Percentiles rank a stretch among this genome's conserved stretches.
These are phyloP conservation scores for Grigorovia yakushimaensis DNA, from an alignment of 805 yeast genomes.

Conservation along the genomic window DNA sequence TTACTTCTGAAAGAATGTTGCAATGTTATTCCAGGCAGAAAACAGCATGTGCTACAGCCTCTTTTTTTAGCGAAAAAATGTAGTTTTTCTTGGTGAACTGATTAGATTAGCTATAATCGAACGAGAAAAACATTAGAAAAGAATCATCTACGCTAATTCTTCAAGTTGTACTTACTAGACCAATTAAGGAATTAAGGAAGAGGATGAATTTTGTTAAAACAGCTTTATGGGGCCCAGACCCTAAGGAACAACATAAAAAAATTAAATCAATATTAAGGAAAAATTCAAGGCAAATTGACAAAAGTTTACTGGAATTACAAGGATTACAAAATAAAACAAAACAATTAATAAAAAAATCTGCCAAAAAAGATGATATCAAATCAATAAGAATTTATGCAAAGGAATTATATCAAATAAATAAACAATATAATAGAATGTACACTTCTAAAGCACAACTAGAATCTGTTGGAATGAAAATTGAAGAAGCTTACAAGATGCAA, in stretches of 20 bases:
- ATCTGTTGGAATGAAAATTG: slow-evolving; percentile 78
- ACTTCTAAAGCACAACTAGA: slow-evolving; percentile 79
- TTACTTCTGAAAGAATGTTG: background rate
- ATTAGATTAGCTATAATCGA: too few relatives aligned
- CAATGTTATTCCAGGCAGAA: background rate
- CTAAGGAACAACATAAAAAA: slow-evolving; percentile 72
- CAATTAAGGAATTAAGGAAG: too few relatives aligned
- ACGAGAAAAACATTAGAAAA: too few relatives aligned
- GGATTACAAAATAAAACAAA: slow-evolving; percentile 72
- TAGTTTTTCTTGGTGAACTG: too few relatives aligned
- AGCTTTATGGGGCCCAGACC: slow-evolving; percentile 95
- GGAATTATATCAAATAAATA: slow-evolving; percentile 64
- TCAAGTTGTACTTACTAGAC: background rate
- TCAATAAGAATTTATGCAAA: slow-evolving; percentile 72
- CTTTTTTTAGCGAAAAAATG: too few relatives aligned
- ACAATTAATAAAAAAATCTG: slow-evolving; percentile 60
- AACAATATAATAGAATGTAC: slow-evolving; percentile 64
- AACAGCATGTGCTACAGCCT: background rate
- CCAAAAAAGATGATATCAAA: slow-evolving; percentile 64
- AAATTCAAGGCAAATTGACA: slow-evolving; percentile 76
- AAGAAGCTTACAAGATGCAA: slow-evolving; percentile 81
- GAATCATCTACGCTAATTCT: too few relatives aligned
- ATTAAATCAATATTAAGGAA: slow-evolving; percentile 73
- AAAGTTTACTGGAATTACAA: slow-evolving; percentile 46
- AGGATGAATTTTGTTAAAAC: slow-evolving; percentile 75